Base-by-base conservation (phyloP, 805 yeast genomes). In the Torulaspora delbrueckii region DNA sequence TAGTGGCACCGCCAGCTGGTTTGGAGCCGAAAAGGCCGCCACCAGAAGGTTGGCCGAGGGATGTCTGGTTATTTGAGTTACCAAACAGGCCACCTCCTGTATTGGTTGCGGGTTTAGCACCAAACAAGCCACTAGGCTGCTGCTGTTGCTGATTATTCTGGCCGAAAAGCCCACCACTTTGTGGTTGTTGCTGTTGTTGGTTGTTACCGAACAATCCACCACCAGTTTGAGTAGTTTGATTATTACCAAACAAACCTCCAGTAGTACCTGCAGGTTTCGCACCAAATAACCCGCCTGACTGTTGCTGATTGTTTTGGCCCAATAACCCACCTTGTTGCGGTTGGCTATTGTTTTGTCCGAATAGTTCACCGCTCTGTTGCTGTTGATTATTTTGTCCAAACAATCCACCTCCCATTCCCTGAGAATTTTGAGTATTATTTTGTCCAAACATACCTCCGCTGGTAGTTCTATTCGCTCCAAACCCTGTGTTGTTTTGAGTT, bases 221-320 rank as follows among this genome's bases (percentile, higher is more conserved):
- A 14, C 34, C 19, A 18, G 19, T 16, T 31, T 31, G 34, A 9
- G 7, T 31, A 10, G 3, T 55, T 46, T 70, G 61, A 42, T 66
- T 67, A 28, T 63, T 58, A 30, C 79, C 79, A 56, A 76, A 77
- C 28, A 69, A 54, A 3, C 67, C 64, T 12, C 70, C 70, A n/a
- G 40, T 47, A 46, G 28, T 41, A 42, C 27, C 53, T 38, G 43
- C 52, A 42, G 47, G 30, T 43, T 40, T 52, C 51, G 43, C 50
- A 5, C 70, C 71, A 54, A 67, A 67, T 26, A 67, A 54, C 5
- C 66, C 62, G 7, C 69, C 69, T 31, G 16, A 46, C 45, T 37
- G 48, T 31, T 36, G 59, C 32, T 47, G 56, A 5, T 48, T 56
- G 14, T 51, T 52, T 14, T 31, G 34, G 3, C 70, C 72, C 51